Conservation (phyloP, 345 rosid species). For the Jatropha curcas region DNA sequence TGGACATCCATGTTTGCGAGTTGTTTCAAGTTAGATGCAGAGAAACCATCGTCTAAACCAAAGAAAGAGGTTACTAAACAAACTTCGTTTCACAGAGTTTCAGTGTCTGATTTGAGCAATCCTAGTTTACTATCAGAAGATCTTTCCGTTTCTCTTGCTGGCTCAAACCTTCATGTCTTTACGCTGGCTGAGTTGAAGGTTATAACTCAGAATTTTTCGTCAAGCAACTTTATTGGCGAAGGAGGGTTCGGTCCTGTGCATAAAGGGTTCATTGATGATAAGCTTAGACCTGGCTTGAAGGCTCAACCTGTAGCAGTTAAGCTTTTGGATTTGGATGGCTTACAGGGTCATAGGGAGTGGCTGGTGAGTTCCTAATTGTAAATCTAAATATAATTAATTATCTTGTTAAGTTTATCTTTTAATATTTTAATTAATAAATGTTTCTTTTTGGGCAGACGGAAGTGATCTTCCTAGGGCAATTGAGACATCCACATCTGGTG, state of each 20-base stretch:
- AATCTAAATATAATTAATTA: no score
- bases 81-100: constrained; percentile 56
- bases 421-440: no score
- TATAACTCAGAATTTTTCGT: constrained; percentile 73
- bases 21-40: constrained; percentile 42
- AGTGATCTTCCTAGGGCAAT: constrained; percentile 77
- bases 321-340: constrained; percentile 71
- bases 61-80: constrained; percentile 48
- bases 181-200: constrained; percentile 69
- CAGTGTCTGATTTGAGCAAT: constrained; percentile 66
- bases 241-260: constrained; percentile 95
- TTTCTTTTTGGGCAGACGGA: constrained; percentile 57
- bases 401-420: no score
- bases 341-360: constrained; percentile 94
- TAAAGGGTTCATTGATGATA: constrained; percentile 85
- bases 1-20: constrained; percentile 55
- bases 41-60: constrained; percentile 25
- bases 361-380: constrained; percentile 47
- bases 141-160: constrained; percentile 73
- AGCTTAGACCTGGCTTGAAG: constrained; percentile 74
- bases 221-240: constrained; percentile 71
- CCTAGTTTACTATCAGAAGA: constrained; percentile 67
- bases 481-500: constrained; percentile 79
- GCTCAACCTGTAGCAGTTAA: constrained; percentile 93
- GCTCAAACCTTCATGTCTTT: constrained; percentile 73